Conservation (phyloP, 2,329 filamentous ascomycete genomes). For the Graphiopsis chlorocephala region DNA sequence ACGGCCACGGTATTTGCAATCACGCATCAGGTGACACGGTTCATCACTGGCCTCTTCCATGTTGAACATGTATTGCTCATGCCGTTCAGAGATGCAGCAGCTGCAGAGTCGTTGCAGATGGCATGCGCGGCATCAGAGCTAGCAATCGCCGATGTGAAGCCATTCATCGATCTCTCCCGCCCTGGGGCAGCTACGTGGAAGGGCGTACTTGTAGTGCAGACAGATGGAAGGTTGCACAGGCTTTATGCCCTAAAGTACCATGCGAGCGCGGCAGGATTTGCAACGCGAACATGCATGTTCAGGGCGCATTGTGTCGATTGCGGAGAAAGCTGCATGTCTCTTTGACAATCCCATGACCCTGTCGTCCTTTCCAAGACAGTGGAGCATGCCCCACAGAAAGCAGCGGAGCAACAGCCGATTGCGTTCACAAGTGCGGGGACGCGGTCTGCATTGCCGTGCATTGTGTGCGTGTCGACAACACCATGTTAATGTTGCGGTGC, state of each 20-base stretch:
- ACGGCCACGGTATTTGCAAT: background rate
- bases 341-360: background rate
- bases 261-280: background rate
- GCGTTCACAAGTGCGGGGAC: background rate
- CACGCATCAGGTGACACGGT: background rate
- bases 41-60: background rate
- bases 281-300: background rate
- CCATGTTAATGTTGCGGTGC: no score
- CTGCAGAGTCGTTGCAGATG: background rate
- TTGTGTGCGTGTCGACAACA: no score
- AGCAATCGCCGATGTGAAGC: background rate
- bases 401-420: background rate
- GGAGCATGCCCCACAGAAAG: background rate
- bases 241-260: background rate
- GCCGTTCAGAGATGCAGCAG: background rate
- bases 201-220: background rate
- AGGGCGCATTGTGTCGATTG: background rate
- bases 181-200: background rate
- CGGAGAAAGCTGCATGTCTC: background rate
- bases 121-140: background rate
- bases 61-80: background rate
- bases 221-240: background rate
- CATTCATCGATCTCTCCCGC: background rate
- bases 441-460: background rate
- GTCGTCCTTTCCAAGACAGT: background rate